Conservation (phyloP, 495 filamentous ascomycete genomes). For the Hyaloscypha hepaticicola region DNA sequence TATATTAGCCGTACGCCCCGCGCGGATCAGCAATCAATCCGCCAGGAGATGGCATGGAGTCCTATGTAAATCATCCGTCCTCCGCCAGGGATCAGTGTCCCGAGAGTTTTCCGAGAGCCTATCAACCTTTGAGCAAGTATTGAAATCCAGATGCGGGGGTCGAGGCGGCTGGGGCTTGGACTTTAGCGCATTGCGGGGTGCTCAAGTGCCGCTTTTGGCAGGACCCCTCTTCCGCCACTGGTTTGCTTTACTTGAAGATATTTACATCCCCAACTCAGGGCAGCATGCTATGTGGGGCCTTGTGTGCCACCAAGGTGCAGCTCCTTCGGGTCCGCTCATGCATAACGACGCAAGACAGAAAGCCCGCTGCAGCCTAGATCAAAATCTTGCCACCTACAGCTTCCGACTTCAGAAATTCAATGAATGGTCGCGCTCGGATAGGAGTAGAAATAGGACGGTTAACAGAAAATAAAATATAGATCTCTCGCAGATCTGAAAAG, state of each 20-base stretch:
- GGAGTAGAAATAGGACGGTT: neutral
- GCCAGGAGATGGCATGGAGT: neutral
- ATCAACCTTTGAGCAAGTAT: neutral
- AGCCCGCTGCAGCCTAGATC: neutral
- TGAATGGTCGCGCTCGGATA: neutral
- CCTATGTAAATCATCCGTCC: neutral
- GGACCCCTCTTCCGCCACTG: neutral
- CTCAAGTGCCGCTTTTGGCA: conserved; percentile 5
- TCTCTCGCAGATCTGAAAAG: neutral
- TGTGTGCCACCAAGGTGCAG: neutral
- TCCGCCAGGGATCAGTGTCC: neutral
- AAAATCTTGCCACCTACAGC: neutral
- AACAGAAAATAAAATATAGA: neutral
- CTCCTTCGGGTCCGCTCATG: neutral
- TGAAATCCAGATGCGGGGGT: neutral
- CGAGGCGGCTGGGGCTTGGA: neutral
- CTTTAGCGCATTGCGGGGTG: conserved; percentile 17
- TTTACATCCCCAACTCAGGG: neutral
- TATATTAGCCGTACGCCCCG: neutral
- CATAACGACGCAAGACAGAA: neutral
- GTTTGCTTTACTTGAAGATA: neutral
- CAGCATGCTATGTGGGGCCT: conserved; percentile 16
- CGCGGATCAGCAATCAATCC: conserved; percentile 14
- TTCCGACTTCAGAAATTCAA: neutral
- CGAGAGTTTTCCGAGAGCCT: neutral